Conservation (phyloP, 371 early-diverging fungal species). For the Apophysomyces trapeziformis region DNA sequence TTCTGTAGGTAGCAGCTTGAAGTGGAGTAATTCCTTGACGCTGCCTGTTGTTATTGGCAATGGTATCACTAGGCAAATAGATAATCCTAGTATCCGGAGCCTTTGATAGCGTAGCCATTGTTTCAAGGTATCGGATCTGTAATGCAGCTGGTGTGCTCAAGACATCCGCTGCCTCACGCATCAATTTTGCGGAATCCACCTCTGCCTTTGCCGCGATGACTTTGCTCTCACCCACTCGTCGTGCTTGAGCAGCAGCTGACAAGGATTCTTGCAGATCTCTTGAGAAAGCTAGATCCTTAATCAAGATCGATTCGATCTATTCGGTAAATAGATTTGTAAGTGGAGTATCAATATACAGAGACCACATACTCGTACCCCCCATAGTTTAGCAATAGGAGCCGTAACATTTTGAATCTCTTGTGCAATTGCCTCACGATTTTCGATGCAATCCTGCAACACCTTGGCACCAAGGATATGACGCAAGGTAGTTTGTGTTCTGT, state of each 20-base stretch:
- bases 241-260: slow-evolving; percentile 90
- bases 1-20: slow-evolving; percentile 11
- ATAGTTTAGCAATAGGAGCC: slow-evolving; percentile 64
- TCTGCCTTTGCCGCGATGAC: slow-evolving; percentile 92
- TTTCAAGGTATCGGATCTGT: slow-evolving; percentile 92
- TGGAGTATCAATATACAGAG: no score
- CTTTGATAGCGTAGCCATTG: slow-evolving; percentile 74
- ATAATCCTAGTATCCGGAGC: slow-evolving; percentile 62
- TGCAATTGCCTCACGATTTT: slow-evolving; percentile 86
- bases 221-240: slow-evolving; percentile 87
- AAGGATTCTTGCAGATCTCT: slow-evolving; percentile 81
- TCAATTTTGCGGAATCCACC: slow-evolving; percentile 90
- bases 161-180: slow-evolving; percentile 89
- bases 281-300: slow-evolving; percentile 87
- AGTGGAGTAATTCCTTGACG: background rate
- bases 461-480: slow-evolving; percentile 72
- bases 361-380: slow-evolving; percentile 73
- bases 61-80: slow-evolving; percentile 49
- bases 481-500: slow-evolving; percentile 74
- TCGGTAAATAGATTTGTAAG: background rate
- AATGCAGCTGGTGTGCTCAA: slow-evolving; percentile 74
- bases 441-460: slow-evolving; percentile 76
- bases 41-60: background rate
- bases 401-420: slow-evolving; percentile 84
- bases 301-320: slow-evolving; percentile 76